Conservation (phyloP, 1,284 basidiomycete species). For the Microbotryum silenes-acaulis region DNA sequence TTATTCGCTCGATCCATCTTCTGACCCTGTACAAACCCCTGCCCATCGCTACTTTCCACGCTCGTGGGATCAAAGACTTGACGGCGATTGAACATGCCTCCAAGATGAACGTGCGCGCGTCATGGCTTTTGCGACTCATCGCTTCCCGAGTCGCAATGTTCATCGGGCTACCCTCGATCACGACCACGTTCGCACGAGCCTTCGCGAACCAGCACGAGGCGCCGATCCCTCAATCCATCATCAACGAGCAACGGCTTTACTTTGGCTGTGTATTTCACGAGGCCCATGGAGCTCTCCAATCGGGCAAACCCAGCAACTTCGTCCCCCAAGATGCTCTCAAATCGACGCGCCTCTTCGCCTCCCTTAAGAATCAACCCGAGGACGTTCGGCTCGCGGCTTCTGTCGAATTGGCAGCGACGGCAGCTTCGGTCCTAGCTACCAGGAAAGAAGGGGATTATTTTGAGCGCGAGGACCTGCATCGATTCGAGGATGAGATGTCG, state of each 20-base stretch:
- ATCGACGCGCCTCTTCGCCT: conserved; percentile 29
- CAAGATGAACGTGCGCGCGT: conserved; percentile 29
- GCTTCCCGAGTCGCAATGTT: conserved; percentile 16
- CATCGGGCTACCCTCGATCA: conserved; percentile 21
- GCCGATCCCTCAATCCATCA: conserved; percentile 18
- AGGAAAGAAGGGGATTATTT: conserved; percentile 18
- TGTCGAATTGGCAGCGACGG: conserved; percentile 27
- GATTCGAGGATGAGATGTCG: conserved; percentile 22
- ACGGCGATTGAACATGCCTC: conserved; percentile 18
- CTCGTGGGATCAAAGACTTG: conserved; percentile 16
- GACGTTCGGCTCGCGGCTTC: conserved; percentile 28
- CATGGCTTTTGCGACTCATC: conserved; percentile 25
- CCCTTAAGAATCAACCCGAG: conserved; percentile 10
- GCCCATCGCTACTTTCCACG: conserved; percentile 18
- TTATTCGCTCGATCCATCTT: conserved; percentile 25
- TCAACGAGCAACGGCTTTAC: conserved; percentile 24
- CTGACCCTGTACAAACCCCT: conserved; percentile 29
- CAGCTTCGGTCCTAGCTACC: conserved; percentile 8
- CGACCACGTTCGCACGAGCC: conserved; percentile 22
- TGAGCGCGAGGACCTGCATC: conserved; percentile 12
- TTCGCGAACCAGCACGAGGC: conserved; percentile 22
- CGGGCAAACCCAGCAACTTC: conserved; percentile 25
- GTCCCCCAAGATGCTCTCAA: conserved; percentile 20
- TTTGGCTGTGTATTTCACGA: conserved; percentile 30
- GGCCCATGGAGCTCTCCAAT: conserved; percentile 28